Evolutionary conservation across 805 yeast genomes (phyloP).

Genomic region (Cyberlindnera bimundalis): DNA sequence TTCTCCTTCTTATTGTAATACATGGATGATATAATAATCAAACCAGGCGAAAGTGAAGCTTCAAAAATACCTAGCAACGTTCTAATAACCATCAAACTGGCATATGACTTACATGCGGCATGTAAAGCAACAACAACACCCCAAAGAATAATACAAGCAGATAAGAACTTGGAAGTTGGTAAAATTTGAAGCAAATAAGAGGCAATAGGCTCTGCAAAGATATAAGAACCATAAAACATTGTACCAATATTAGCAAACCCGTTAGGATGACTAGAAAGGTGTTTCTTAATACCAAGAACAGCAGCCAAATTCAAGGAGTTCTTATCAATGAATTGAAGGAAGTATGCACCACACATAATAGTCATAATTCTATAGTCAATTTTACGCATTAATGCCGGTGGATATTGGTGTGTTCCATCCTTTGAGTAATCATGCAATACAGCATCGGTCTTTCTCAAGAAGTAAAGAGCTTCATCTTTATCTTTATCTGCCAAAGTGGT

Average conservation of each 20-base stretch:
- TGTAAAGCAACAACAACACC: slow-evolving; percentile 50
- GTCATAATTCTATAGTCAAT: slow-evolving; percentile 49
- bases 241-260: slow-evolving; percentile 53
- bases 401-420: slow-evolving; percentile 15
- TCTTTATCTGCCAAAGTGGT: slow-evolving; percentile 18
- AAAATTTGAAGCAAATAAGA: slow-evolving; percentile 46
- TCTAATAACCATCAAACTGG: slow-evolving; percentile 53
- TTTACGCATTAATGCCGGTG: slow-evolving; percentile 29
- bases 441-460: slow-evolving; percentile 16
- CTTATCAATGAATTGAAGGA: slow-evolving; percentile 58
- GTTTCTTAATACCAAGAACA: slow-evolving; percentile 56
- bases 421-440: slow-evolving; percentile 1
- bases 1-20: slow-evolving; percentile 56
- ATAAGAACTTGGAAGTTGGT: slow-evolving; percentile 51
- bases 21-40: slow-evolving; percentile 57
- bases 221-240: slow-evolving; percentile 50
- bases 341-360: slow-evolving; percentile 49
- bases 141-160: slow-evolving; percentile 47
- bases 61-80: slow-evolving; percentile 53
- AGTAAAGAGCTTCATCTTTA: slow-evolving; percentile 26
- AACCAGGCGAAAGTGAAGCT: slow-evolving; percentile 52
- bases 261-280: slow-evolving; percentile 37
- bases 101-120: slow-evolving; percentile 49
- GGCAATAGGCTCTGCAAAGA: slow-evolving; percentile 51
- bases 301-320: slow-evolving; percentile 59